These are phyloP conservation scores for Citrus reticulata DNA, from an alignment of 345 rosid species.

Conservation along the genomic window DNA sequence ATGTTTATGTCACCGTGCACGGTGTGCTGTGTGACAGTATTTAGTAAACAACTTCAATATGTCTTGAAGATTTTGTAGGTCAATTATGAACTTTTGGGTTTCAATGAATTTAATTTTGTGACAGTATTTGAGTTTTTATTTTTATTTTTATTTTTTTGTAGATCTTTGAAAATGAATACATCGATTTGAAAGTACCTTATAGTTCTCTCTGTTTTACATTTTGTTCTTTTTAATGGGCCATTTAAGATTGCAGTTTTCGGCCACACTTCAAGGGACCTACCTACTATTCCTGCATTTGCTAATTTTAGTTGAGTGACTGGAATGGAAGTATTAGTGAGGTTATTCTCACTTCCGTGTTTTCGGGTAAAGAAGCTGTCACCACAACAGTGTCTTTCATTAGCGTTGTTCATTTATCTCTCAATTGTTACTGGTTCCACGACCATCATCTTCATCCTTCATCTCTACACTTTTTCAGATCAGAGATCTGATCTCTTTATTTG, in stretches of 20 bases:
- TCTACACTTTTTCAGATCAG: not conserved
- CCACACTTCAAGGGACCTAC: not conserved
- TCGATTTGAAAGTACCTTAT: not conserved
- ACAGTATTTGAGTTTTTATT: not conserved
- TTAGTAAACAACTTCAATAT: not conserved
- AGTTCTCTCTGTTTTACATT: not conserved
- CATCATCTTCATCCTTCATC: not conserved
- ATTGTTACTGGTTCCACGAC: not conserved
- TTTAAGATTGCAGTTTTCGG: not conserved
- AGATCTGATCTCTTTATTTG: not conserved
- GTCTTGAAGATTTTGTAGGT: not conserved
- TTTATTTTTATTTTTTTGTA: not conserved
- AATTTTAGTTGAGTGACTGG: not conserved
- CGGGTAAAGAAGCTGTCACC: not conserved
- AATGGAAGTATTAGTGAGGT: not conserved
- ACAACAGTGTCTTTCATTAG: not conserved
- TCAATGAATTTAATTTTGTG: not conserved
- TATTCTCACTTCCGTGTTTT: not conserved
- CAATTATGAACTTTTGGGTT: not conserved
- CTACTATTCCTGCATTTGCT: not conserved
- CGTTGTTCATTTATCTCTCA: not conserved
- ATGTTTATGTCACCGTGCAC: not conserved
- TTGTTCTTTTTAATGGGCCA: not conserved
- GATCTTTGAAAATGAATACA: not conserved
- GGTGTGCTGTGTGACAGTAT: not conserved